Base-by-base conservation (phyloP, 2,329 filamentous ascomycete genomes). In the Aspergillus hiratsukae region DNA sequence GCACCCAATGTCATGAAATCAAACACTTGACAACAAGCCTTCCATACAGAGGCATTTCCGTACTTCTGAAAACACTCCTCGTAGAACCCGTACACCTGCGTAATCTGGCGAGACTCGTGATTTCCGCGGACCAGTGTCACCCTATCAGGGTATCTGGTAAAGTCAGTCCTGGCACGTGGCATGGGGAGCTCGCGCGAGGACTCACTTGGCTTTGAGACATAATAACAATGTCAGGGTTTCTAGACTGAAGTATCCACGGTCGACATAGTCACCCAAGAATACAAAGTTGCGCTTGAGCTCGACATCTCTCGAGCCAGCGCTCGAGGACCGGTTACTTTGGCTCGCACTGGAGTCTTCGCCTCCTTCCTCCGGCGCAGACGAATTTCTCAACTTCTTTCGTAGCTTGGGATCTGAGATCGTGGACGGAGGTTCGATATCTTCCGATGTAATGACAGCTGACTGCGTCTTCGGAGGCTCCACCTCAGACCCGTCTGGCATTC, bases 351-450 rank as follows among this genome's bases (percentile, higher is more conserved):
- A 62, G 5, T 54, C 60, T 8, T 66, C 69, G 9, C 67, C 66
- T 55, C 73, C 66, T 58, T 67, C 62, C 61, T 75, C 69, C 57
- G 65, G 57, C 28, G 54, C 51, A 29, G 61, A 63, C 5, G 66
- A 61, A n/a, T 72, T 71, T 72, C 86, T 89, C 76, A 96, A 85
- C 79, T 92, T 95, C 79, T 89, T 91, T 76, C 87, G 88, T 49
- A 94, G 79, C 72, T 92, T 94, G 3, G 91, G 90, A 68, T 96
- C 87, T 55, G 87, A 94, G 65, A 96, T 96, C 65, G 89, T 87
- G 14, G 87, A 90, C 1, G 93, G 92, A 3, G 93, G 92, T 74
- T 97, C 92, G 66, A 97, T 87, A 70, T 96, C 91, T 63, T 90
- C 89, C n/a, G 91, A 89, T 52, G 85, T 93, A 71, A 97, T 96